Conservation (phyloP, 2,329 filamentous ascomycete genomes). For the Trichothecium sympodiale region DNA sequence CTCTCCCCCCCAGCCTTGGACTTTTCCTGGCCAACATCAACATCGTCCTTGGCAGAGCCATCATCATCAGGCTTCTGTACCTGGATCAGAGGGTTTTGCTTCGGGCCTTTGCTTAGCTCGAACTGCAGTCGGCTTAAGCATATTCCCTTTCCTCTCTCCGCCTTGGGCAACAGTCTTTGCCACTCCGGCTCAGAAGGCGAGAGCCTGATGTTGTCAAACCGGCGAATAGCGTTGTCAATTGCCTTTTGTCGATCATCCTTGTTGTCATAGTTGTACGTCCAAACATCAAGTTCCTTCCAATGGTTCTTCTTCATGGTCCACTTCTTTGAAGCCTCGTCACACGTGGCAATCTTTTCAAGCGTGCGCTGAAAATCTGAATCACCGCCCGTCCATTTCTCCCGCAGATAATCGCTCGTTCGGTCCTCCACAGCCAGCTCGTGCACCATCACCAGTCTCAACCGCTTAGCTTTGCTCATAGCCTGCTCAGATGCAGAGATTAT, state of each 20-base stretch:
- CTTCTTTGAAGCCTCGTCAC: constrained; percentile 31
- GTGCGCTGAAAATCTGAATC: constrained; percentile 42
- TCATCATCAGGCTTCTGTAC: constrained; percentile 32
- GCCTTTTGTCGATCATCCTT: constrained; percentile 45
- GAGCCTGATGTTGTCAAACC: constrained; percentile 48
- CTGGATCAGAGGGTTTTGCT: constrained; percentile 20
- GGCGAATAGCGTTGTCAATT: constrained; percentile 48
- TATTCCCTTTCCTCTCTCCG: constrained; percentile 47
- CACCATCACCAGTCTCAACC: constrained; percentile 40
- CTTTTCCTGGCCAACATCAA: constrained; percentile 16
- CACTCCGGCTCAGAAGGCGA: constrained; percentile 45
- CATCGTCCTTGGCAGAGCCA: constrained; percentile 15
- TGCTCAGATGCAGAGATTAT: constrained; percentile 41
- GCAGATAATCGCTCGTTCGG: constrained; percentile 36
- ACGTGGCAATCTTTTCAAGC: constrained; percentile 43
- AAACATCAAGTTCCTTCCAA: constrained; percentile 56
- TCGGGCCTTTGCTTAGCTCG: constrained; percentile 40
- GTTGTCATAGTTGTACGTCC: constrained; percentile 45
- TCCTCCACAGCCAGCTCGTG: constrained; percentile 49
- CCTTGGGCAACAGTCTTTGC: constrained; percentile 47
- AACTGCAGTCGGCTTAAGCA: constrained; percentile 51
- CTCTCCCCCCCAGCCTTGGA: constrained; percentile 24
- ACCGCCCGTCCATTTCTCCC: constrained; percentile 37
- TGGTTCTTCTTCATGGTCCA: constrained; percentile 45
- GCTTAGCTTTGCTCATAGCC: constrained; percentile 40